These are phyloP conservation scores for Kodamaea kaohsiungensis DNA, from an alignment of 805 yeast species.

Conservation along the genomic window DNA sequence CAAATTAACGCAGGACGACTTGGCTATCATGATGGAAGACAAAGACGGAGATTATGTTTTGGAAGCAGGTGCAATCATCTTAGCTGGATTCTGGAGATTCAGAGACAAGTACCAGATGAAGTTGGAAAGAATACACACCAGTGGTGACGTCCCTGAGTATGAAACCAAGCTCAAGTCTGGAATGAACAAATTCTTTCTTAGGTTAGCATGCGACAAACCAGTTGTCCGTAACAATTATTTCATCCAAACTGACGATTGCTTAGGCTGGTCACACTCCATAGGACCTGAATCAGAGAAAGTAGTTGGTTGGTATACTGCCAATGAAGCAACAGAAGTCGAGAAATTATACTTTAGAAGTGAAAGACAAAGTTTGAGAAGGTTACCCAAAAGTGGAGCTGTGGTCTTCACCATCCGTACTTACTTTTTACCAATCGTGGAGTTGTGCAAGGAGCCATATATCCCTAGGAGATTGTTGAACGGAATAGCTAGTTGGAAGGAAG, in stretches of 20 bases:
- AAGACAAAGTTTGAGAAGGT: constrained; percentile 61
- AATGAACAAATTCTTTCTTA: constrained; percentile 64
- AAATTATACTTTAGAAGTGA: constrained; percentile 61
- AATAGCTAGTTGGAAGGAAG: constrained; percentile 58
- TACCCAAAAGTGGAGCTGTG: constrained; percentile 59
- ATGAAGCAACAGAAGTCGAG: constrained; percentile 45
- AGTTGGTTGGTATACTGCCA: constrained; percentile 63
- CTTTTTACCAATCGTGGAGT: constrained; percentile 53
- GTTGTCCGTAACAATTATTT: constrained; percentile 70
- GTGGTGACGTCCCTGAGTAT: constrained; percentile 70
- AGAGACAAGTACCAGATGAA: constrained; percentile 60
- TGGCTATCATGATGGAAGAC: constrained; percentile 65
- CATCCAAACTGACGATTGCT: constrained; percentile 59
- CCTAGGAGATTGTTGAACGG: constrained; percentile 63
- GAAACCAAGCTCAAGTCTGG: constrained; percentile 57
- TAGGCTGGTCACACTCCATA: constrained; percentile 66
- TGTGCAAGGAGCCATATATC: constrained; percentile 59
- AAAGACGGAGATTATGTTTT: constrained; percentile 57
- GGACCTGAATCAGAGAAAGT: constrained; percentile 52
- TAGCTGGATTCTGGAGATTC: constrained; percentile 73
- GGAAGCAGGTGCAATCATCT: constrained; percentile 60
- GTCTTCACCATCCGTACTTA: constrained; percentile 66
- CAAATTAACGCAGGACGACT: constrained; percentile 61
- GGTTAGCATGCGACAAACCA: constrained; percentile 59
- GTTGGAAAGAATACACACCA: constrained; percentile 57